Evolutionary conservation across 2,329 filamentous ascomycete species (phyloP).

Genomic region (Neonectria neomacrospora): DNA sequence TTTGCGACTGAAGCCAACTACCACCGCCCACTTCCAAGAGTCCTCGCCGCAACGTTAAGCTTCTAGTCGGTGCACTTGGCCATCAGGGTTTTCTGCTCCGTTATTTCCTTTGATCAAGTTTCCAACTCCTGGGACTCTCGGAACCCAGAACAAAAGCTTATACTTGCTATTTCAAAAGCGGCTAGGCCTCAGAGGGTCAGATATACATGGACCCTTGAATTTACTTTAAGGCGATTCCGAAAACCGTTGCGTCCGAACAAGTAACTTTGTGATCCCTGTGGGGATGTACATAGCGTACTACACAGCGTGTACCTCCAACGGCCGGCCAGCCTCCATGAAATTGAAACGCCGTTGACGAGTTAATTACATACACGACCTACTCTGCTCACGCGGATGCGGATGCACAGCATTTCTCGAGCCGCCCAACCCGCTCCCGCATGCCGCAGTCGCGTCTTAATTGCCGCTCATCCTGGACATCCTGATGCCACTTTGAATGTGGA

Average conservation of each 20-base stretch:
- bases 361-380: conserved; percentile 26
- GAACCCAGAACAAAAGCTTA: conserved; percentile 8
- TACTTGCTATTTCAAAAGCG: conserved; percentile 19
- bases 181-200: conserved; percentile 18
- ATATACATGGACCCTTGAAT: conserved; percentile 21
- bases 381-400: conserved; percentile 20
- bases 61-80: conserved; percentile 10
- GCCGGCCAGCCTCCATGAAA: conserved; percentile 23
- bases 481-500: conserved; percentile 33
- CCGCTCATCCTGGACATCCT: conserved; percentile 34
- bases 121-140: background rate
- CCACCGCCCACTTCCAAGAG: conserved; percentile 12
- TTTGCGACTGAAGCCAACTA: conserved; percentile 26
- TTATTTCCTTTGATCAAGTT: background rate
- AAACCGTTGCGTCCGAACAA: conserved; percentile 21
- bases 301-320: conserved; percentile 20
- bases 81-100: conserved; percentile 4
- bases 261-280: conserved; percentile 25
- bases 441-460: conserved; percentile 33
- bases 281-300: conserved; percentile 3
- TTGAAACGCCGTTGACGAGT: conserved; percentile 28
- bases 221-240: conserved; percentile 21
- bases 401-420: conserved; percentile 20
- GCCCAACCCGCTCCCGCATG: conserved; percentile 26
- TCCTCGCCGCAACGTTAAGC: conserved; percentile 7